Evolutionary conservation across 2,329 filamentous ascomycete species (phyloP).

Genomic region (Diaporthe vaccinii): DNA sequence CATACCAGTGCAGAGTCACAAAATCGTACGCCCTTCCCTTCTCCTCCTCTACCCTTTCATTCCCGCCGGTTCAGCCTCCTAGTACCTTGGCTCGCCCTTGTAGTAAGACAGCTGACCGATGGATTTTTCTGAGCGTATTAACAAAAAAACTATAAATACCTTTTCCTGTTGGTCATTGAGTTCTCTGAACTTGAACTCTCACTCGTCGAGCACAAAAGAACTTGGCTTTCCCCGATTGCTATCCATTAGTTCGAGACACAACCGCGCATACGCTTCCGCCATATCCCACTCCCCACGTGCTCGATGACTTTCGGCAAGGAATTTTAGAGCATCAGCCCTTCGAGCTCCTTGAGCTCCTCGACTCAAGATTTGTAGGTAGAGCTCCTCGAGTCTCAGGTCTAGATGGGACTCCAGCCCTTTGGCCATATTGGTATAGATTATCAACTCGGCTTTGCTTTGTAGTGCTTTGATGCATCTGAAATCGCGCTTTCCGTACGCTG

Average conservation of each 20-base stretch:
- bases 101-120: too few relatives aligned
- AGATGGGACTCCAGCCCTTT: background rate
- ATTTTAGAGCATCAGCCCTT: background rate
- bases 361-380: background rate
- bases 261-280: background rate
- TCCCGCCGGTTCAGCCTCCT: too few relatives aligned
- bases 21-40: too few relatives aligned
- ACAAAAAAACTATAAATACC: too few relatives aligned
- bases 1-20: too few relatives aligned
- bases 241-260: background rate
- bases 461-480: slow-evolving; percentile 3
- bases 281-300: background rate
- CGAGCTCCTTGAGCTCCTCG: background rate
- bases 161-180: background rate
- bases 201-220: background rate
- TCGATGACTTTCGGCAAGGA: slow-evolving; percentile 12
- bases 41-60: too few relatives aligned
- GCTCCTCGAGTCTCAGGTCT: background rate
- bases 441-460: background rate
- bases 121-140: too few relatives aligned
- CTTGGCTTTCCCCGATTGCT: too few relatives aligned
- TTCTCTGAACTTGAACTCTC: background rate
- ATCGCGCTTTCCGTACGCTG: background rate
- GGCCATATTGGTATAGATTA: background rate
- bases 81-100: too few relatives aligned